Base-by-base conservation (phyloP, 2,329 filamentous ascomycete genomes). In the Alternaria alternata region DNA sequence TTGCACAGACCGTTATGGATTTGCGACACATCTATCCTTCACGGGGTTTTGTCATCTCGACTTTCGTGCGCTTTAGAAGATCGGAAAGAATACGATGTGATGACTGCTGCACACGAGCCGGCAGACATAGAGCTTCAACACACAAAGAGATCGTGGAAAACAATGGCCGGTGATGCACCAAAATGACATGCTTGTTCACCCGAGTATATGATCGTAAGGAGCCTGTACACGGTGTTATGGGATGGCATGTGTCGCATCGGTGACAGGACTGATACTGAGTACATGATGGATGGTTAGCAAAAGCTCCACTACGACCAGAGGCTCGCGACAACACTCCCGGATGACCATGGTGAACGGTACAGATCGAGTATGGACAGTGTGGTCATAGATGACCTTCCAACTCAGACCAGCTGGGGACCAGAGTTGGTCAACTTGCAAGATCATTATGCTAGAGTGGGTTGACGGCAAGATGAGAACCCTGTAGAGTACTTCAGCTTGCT, bases 111-210 rank as follows among this genome's bases (percentile, higher is more conserved):
- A 1, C 5, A 44, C 51, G 7, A 42, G 47, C 20, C 65, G 61
- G 1, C 3, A 12, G 1, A 60, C 24, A 2, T 55, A 24, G 34
- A 57, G 1, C 2, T 69, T 52, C 36, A 73, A 14, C 74, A 74
- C 8, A 61, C 38, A 32, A 18, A 38, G 32, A 51, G 14, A 24
- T 38, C 14, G 14, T 51, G 47, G 47, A 32, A 38, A 5, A 16
- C 69, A 2, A 53, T 61, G 9, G 71, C 68, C 4, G 69, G 68
- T 34, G 9, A 44, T 3, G 64, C 66, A 5, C 77, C 66, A 46
- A 7, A 62, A 20, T 51, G 57, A 1, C 68, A 67, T 24, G 72
- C 73, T 1, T 75, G 72, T 36, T 2, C 54, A 3, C 65, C 67
- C 9, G 56, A 61, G 22, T 74, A 70, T 38, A 51, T 63, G 62